Evolutionary conservation across 2,329 filamentous ascomycete species (phyloP).

Genomic region (Fusarium nodosum): DNA sequence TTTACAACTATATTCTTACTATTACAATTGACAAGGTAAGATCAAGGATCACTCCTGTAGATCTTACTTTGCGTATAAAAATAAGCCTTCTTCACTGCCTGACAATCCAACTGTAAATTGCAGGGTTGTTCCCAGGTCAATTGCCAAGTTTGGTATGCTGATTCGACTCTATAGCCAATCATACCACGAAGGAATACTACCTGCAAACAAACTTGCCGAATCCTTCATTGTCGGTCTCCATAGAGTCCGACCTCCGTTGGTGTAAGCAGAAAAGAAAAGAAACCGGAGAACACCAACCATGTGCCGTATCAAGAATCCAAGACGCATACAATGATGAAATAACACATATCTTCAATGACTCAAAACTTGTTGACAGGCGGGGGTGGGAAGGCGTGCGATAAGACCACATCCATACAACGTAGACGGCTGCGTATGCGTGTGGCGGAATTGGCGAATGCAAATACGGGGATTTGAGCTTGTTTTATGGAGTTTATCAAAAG

Average conservation of each 20-base stretch:
- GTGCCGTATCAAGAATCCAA: not conserved
- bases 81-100: conserved; percentile 36
- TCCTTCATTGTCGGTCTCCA: conserved; percentile 11
- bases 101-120: not conserved
- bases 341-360: conserved; percentile 15
- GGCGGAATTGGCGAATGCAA: conserved; percentile 27
- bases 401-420: conserved; percentile 18
- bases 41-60: not conserved
- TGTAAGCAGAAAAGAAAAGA: conserved; percentile 16
- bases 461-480: conserved; percentile 36
- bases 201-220: conserved; percentile 15
- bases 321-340: conserved; percentile 11
- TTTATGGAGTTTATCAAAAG: conserved; percentile 23
- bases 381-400: not conserved
- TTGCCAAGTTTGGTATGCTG: conserved; percentile 41
- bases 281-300: not conserved
- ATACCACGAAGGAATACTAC: conserved; percentile 1
- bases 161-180: conserved; percentile 20
- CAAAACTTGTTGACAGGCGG: conserved; percentile 18
- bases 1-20: conserved; percentile 12
- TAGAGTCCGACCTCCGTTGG: conserved; percentile 9
- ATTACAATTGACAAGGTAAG: not conserved
- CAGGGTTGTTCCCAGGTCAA: conserved; percentile 32
- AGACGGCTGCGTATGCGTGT: conserved; percentile 39
- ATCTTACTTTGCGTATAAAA: conserved; percentile 7